Base-by-base conservation (phyloP, 1,284 basidiomycete genomes). In the Fomes fomentarius region DNA sequence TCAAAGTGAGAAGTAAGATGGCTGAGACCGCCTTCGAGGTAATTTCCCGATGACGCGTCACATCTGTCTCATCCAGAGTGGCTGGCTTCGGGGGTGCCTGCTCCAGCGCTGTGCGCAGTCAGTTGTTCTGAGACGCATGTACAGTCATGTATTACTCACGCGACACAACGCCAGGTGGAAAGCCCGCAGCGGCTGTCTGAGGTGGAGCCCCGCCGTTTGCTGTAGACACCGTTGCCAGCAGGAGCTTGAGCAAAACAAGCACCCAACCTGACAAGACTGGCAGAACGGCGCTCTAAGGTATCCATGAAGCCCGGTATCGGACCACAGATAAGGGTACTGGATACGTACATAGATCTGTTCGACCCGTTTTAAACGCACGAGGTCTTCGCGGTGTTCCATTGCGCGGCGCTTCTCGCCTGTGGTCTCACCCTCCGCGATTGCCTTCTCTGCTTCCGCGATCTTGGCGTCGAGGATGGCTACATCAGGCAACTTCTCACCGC, bases 11-110 rank as follows among this genome's bases (percentile, higher is more conserved):
- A 1, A 99, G 76, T 15, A 99, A 71, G 59, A 99, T 97, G 1
- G 96, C 95, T 17, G 96, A 98, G 7, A 98, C 93, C 0, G 94
- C 95, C 73, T 99, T 99, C 6, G 93, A 94, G 0, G 94, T 96
- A 64, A 99, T 97, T 72, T 99, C 97, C 34, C 97, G 91, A 73
- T 99, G 97, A 6, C 97, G 86, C 31, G 88, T 89, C 37, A 97
- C 91, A 69, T 99, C 97, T 50, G 95, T 85, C 63, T 99, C 97
- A 61, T 98, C 96, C n/a, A 94, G 76, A 1, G 91, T 91, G 4
- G 86, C 91, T 1, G 91, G 87, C 1, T 89, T 85, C 0, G 82
- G 74, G 3, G 82, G 79, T 6, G 80, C 79, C 50, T 85, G 85
- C 50, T 89, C 85, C 53, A 81, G 76, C 12, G 84, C 86, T 82